These are phyloP conservation scores for Ogataea parapolymorpha DNA, from an alignment of 805 yeast genomes.

Conservation along the genomic window DNA sequence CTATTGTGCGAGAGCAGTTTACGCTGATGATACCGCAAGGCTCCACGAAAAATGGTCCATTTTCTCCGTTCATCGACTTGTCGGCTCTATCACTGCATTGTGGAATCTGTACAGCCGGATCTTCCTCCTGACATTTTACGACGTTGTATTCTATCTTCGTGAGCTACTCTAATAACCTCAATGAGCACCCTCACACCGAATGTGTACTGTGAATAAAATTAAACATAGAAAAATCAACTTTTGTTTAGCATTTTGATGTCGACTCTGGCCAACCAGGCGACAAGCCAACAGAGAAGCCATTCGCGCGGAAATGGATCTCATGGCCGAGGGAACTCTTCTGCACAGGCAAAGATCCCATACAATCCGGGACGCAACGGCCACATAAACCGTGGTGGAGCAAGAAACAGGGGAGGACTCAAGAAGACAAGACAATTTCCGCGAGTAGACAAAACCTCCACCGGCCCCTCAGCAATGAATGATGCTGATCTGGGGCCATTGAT, in stretches of 20 bases:
- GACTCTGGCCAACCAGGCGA: conserved; percentile 12
- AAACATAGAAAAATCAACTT: background rate
- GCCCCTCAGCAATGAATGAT: background rate
- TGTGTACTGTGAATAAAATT: background rate
- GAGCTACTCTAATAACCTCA: background rate
- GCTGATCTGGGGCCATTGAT: conserved; percentile 31
- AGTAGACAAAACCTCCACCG: conserved; percentile 1
- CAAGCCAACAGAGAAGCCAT: conserved; percentile 1
- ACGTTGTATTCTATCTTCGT: conserved; percentile 24
- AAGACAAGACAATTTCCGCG: conserved; percentile 4
- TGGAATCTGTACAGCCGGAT: conserved; percentile 31
- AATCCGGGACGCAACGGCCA: conserved; percentile 8
- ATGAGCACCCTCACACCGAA: conserved; percentile 4
- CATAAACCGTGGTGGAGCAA: background rate
- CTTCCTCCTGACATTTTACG: conserved; percentile 34
- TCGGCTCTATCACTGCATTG: conserved; percentile 31
- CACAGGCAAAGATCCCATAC: conserved; percentile 1
- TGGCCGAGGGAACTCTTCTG: conserved; percentile 1
- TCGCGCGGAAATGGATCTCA: conserved; percentile 1
- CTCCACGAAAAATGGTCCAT: conserved; percentile 9
- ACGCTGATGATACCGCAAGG: conserved; percentile 46
- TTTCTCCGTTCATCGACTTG: conserved; percentile 25
- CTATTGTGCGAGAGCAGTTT: conserved; percentile 82
- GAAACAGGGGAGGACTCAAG: conserved; percentile 7
- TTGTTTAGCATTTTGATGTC: conserved; percentile 5